phyloP scores from a whole-genome alignment of 345 rosid species.

The Syzygium jambos region DNA sequence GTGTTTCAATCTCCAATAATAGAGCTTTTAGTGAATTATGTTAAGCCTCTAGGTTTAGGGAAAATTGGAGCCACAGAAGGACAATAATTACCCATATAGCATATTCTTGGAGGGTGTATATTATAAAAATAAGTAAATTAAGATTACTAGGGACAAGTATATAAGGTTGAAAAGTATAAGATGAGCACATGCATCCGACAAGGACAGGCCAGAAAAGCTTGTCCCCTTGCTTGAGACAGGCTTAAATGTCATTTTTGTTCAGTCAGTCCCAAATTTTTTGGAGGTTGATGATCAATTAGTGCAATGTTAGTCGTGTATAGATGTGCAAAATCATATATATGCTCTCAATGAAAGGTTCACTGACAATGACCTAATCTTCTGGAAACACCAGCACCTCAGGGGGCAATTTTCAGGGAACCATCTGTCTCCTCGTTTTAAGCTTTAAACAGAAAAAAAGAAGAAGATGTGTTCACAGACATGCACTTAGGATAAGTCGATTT shows the following conservation, averaged over 20 bases:
- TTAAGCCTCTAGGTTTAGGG: background rate
- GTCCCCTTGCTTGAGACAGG: constrained; percentile 53
- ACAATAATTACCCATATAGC: background rate
- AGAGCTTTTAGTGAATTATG: background rate
- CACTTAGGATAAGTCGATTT: background rate
- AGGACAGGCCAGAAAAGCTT: constrained; percentile 22
- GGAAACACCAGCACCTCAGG: background rate
- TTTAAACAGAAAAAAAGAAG: background rate
- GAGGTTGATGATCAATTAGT: background rate
- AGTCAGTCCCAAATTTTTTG: background rate
- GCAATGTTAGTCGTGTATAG: background rate
- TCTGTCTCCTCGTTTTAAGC: background rate
- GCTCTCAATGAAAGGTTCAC: background rate
- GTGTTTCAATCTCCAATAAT: background rate
- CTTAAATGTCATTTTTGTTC: background rate
- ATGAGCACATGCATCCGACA: constrained; percentile 2
- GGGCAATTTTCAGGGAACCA: background rate
- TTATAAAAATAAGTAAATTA: background rate
- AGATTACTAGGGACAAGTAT: background rate
- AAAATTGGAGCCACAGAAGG: background rate
- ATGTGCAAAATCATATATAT: background rate
- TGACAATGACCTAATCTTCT: background rate
- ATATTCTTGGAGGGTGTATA: background rate
- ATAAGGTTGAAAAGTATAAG: background rate
- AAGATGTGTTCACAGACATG: background rate